Evolutionary conservation across 768 basidiomycete genomes (phyloP), one percentile per base, ranked within the genome.

Genomic region (Sporobolomyces pararoseus): DNA sequence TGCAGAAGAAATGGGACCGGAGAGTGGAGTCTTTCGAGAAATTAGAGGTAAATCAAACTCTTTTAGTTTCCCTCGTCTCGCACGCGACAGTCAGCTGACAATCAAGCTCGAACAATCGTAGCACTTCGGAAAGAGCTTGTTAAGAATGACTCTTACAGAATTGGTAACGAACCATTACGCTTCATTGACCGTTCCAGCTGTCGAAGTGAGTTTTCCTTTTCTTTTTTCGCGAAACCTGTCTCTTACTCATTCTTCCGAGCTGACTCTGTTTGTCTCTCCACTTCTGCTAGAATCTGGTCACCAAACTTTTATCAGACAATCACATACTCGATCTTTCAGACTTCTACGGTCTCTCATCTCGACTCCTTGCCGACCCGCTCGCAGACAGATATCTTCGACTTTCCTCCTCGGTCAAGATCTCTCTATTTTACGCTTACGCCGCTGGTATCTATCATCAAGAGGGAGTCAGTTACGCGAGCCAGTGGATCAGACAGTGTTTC

Each of bases 401-500:
- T 5, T 21, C 42, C 16, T 50, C 32, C n/a, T 13, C n/a, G 16
- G 42, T 54, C 31, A 29, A 31, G 3, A 52, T 51, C 14, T n/a
- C 51, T 14, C 63, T 70, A 37, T 65, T 70, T 34, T 37, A 53
- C 63, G 31, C 58, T 1, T 70, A 70, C 52, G 52, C 34, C 27
- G 63, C 58, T 12, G 58, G 68, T 21, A 35, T 65, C 23, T 29
- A 39, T n/a, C 27, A 27, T 2, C 67, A 70, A 49, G 52, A 70
- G 27, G 63, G 68, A n/a, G 2, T 37, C 25, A 2, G 6, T 5
- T 65, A 21, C 57, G 50, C 63, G 17, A 58, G 34, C 0, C 57
- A 46, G 9, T 70, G 63, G 63, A 19, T 70, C 34, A 49, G 68
- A 12, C 58, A 70, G 37, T 54, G 51, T 37, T 61, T 70, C 51